These are phyloP conservation scores for Ceratopteris richardii DNA, from an alignment of 75 land plant species.

Conservation along the genomic window DNA sequence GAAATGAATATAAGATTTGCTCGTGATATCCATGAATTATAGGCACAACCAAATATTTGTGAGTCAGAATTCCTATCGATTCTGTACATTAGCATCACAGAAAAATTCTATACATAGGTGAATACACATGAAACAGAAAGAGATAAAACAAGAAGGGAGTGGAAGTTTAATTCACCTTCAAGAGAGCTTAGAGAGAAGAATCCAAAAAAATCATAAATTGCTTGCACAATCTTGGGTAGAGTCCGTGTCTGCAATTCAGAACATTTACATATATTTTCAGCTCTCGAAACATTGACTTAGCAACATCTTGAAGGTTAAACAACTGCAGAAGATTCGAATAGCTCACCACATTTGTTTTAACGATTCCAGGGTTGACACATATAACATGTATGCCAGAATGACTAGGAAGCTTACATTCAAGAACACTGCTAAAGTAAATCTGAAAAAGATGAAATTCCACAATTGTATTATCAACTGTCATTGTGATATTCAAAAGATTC, in stretches of 20 bases:
- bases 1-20: too few species aligned
- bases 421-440: conserved; percentile 79
- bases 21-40: too few species aligned
- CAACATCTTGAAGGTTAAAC: too few species aligned
- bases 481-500: too few species aligned
- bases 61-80: too few species aligned
- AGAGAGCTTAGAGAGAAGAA: conserved; percentile 66
- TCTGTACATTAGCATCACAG: too few species aligned
- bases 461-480: too few species aligned
- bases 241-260: conserved; percentile 58
- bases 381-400: conserved; percentile 74
- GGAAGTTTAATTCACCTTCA: conserved; percentile 49
- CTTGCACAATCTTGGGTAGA: conserved; percentile 49
- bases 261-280: not conserved
- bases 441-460: conserved; percentile 24
- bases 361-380: conserved; percentile 84
- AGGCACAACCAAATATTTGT: too few species aligned
- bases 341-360: conserved; percentile 83
- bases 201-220: conserved; percentile 50
- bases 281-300: too few species aligned
- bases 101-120: too few species aligned
- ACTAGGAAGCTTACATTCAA: conserved; percentile 63
- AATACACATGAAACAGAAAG: not conserved
- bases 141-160: not conserved
- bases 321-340: too few species aligned